Evolutionary conservation across 139 green algal species (phyloP).

Genomic region (Trebouxia sp.): DNA sequence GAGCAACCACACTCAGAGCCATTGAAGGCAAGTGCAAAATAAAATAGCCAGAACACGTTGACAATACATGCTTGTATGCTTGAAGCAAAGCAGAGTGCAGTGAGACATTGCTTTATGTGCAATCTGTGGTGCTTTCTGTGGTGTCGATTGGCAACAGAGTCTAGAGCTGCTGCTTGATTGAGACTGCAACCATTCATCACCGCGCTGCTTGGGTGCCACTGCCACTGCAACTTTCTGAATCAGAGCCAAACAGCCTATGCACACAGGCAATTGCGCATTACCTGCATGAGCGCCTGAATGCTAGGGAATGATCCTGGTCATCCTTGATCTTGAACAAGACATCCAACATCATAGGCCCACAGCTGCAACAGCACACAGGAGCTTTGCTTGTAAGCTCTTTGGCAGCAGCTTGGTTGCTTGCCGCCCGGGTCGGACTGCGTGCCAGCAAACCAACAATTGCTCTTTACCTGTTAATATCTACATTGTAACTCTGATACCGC

Average conservation of each 20-base stretch:
- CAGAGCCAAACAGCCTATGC: not conserved
- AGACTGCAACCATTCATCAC: too few species aligned
- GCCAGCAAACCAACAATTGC: not conserved
- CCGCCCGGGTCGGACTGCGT: not conserved
- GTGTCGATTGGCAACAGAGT: not conserved
- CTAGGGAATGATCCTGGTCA: constrained; percentile 90
- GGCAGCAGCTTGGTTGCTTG: not conserved
- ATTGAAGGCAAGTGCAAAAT: too few species aligned
- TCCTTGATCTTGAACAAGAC: constrained; percentile 99
- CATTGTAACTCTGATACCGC: constrained; percentile 88
- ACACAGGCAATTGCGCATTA: constrained; percentile 26
- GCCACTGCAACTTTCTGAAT: too few species aligned
- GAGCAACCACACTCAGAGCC: too few species aligned
- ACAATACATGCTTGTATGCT: too few species aligned
- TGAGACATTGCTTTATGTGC: too few species aligned
- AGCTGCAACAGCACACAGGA: constrained; percentile 50
- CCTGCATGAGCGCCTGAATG: constrained; percentile 91
- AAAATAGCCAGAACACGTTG: too few species aligned
- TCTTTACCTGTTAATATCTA: constrained; percentile 88
- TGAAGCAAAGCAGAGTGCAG: too few species aligned
- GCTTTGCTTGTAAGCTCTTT: too few species aligned
- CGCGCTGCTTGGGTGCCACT: too few species aligned
- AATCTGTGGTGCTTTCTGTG: too few species aligned
- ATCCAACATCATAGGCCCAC: constrained; percentile 99
- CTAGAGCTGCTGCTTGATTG: too few species aligned